These are phyloP conservation scores for Diplocarpon mali DNA, from an alignment of 2,329 filamentous ascomycete genomes.

Conservation along the genomic window DNA sequence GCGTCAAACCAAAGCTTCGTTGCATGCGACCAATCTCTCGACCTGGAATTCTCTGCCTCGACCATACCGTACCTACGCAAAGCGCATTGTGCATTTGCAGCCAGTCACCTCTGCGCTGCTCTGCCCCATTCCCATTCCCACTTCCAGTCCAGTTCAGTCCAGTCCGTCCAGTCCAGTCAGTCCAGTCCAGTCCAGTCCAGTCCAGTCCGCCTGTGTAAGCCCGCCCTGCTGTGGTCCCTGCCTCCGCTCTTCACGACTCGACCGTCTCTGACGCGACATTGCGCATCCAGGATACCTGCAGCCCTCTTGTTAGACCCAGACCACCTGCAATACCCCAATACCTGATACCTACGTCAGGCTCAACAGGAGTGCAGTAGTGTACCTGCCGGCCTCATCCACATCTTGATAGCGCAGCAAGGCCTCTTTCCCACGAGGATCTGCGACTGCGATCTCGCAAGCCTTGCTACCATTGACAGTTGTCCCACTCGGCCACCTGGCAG, in stretches of 20 bases:
- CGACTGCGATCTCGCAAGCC: conserved; percentile 9
- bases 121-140: not conserved
- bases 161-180: too few species aligned
- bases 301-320: not conserved
- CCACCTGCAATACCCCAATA: too few species aligned
- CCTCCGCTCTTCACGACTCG: conserved; percentile 1
- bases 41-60: not conserved
- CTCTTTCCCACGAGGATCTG: conserved; percentile 4
- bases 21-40: conserved; percentile 7
- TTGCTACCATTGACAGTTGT: conserved; percentile 9
- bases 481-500: conserved; percentile 7
- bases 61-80: conserved; percentile 5
- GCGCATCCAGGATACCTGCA: conserved; percentile 9
- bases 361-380: conserved; percentile 21
- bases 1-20: not conserved
- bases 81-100: conserved; percentile 20
- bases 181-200: not conserved
- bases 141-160: not conserved
- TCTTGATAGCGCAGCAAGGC: conserved; percentile 8
- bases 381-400: conserved; percentile 7
- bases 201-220: conserved; percentile 5
- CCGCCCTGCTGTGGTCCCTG: conserved; percentile 11
- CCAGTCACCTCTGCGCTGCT: conserved; percentile 7
- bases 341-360: conserved; percentile 9
- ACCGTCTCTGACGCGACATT: conserved; percentile 14